These are phyloP conservation scores for Aspergillus tubingensis DNA, from an alignment of 2,329 filamentous ascomycete species.

Conservation along the genomic window DNA sequence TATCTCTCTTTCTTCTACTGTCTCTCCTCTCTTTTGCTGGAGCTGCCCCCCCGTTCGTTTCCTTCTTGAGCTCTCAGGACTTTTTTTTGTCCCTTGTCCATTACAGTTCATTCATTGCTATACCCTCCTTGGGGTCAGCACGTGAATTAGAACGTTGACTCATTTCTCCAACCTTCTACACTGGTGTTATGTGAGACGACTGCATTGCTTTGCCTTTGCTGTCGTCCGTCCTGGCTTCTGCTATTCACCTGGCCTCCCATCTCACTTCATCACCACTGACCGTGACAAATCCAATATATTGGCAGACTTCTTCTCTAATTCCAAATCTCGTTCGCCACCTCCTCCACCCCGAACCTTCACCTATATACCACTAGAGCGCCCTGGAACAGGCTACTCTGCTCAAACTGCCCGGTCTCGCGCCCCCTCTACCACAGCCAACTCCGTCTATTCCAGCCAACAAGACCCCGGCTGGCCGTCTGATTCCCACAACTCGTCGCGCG, in stretches of 20 bases:
- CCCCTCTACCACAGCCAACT: conserved; percentile 26
- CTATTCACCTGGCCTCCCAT: conserved; percentile 12
- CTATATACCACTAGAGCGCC: conserved; percentile 29
- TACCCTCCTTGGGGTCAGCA: not conserved
- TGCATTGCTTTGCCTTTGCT: conserved; percentile 7
- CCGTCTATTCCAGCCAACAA: conserved; percentile 21
- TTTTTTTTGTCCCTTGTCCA: conserved; percentile 11
- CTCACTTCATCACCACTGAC: conserved; percentile 21
- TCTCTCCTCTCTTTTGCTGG: not conserved
- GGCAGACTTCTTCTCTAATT: conserved; percentile 35
- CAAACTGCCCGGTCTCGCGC: conserved; percentile 30
- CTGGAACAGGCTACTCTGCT: conserved; percentile 32
- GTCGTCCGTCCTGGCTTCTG: conserved; percentile 6
- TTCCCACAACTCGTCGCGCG: conserved; percentile 34
- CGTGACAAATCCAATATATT: conserved; percentile 15
- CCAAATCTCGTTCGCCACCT: conserved; percentile 36
- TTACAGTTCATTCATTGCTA: conserved; percentile 3
- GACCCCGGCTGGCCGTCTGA: conserved; percentile 21
- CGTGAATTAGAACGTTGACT: not conserved
- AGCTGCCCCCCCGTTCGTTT: not conserved
- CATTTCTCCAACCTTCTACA: not conserved
- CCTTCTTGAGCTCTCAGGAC: conserved; percentile 4
- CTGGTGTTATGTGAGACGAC: not conserved
- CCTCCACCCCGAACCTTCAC: conserved; percentile 35
- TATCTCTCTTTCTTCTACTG: conserved; percentile 3